Base-by-base conservation (phyloP, 2,329 filamentous ascomycete genomes). In the Paramyrothecium roridum region DNA sequence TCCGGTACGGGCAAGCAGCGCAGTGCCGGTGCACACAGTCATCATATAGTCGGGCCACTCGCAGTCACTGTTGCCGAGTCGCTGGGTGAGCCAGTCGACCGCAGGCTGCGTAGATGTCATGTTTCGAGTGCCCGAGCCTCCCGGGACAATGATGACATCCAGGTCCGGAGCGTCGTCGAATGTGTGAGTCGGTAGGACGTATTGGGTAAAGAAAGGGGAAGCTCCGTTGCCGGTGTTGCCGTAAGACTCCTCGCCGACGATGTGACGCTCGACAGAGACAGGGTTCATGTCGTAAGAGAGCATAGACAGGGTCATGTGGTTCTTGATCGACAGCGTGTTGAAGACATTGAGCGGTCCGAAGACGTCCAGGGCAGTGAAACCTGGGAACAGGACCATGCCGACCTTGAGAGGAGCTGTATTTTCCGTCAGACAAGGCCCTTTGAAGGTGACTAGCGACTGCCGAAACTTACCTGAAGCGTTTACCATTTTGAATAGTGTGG, bases 61-160 rank as follows among this genome's bases (percentile, higher is more conserved):
- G n/a, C 33, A 26, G 22, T 50, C 48, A 11, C 23, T 34, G 30
- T 51, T 33, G 49, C 49, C 49, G 13, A 51, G 26, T 19, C 33
- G 26, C 49, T 30, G 13, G 13, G 30, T 4, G 33, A 82, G 65
- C 58, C 76, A 81, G 7, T 73, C 63, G 11, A 80, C 67, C 16
- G 63, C 57, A 19, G 68, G 62, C 64, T 86, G 65, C 8, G 63
- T 57, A 57, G 23, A 63, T 62, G n/a, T 73, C 64, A 56, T 2
- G 70, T 60, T 61, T 19, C 65, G 59, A 1, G 65, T 72, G 2
- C 82, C 82, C 0, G 72, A 54, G 0, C 82, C 82, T 3, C 83
- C 83, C 0, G 83, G 83, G 11, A 86, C 65, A 16, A 86, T 62
- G 37, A 86, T 67, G 17, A 84, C 76, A 51, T 85, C 81, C 3